Evolutionary conservation across 2,329 filamentous ascomycete species (phyloP).

Genomic region (Calonectria hawksworthii): DNA sequence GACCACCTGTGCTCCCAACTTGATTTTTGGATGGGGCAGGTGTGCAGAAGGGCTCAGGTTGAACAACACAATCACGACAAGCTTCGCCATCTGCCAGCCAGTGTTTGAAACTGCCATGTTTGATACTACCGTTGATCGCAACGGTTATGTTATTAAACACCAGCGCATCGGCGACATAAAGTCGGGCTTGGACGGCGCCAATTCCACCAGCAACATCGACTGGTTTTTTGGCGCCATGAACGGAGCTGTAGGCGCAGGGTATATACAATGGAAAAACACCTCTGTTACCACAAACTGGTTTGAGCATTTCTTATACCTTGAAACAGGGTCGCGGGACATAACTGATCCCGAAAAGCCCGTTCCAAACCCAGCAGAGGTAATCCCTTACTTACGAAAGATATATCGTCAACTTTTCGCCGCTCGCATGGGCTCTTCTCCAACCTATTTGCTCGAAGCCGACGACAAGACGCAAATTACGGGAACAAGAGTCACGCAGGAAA

Average conservation of each 20-base stretch:
- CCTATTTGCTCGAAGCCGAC: too few relatives aligned
- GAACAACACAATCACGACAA: background rate
- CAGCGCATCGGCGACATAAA: background rate
- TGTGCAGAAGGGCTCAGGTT: background rate
- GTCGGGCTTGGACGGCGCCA: background rate
- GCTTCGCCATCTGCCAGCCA: background rate
- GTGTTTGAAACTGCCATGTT: slow-evolving; percentile 15
- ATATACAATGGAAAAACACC: too few relatives aligned
- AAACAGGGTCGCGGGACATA: too few relatives aligned
- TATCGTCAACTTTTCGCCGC: background rate
- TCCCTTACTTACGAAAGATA: background rate
- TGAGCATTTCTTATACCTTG: too few relatives aligned
- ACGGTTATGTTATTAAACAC: background rate
- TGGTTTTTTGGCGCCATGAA: too few relatives aligned
- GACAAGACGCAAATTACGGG: background rate
- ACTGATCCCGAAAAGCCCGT: too few relatives aligned
- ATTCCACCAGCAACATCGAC: too few relatives aligned
- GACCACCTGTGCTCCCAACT: too few relatives aligned
- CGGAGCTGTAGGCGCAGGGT: too few relatives aligned
- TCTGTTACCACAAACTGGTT: too few relatives aligned
- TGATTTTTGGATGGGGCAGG: background rate
- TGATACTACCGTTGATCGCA: background rate
- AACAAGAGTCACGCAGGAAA: background rate
- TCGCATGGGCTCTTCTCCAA: background rate
- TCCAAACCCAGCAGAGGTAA: background rate